Percentiles rank a stretch among this genome's conserved stretches.
Conservation (phyloP, 805 yeast species). For the Kluyveromyces nonfermentans region DNA sequence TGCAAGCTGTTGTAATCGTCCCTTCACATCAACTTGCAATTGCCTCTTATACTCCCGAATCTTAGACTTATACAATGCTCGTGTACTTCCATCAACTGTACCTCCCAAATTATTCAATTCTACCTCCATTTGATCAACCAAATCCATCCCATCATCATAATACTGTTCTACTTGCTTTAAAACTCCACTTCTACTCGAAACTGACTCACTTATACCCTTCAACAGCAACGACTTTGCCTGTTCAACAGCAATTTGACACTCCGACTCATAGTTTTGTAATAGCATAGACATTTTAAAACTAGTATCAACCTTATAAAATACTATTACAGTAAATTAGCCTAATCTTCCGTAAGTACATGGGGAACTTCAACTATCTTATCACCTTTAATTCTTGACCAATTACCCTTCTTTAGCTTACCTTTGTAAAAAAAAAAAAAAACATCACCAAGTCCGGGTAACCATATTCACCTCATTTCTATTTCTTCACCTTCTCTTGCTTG, state of each 20-base stretch:
- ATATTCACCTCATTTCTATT: not conserved
- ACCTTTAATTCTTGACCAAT: too few relatives aligned
- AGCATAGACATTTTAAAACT: conserved; percentile 17
- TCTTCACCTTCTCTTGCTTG: too few relatives aligned
- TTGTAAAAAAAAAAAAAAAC: not conserved
- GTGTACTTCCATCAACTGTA: conserved; percentile 25
- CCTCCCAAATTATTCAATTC: conserved; percentile 64
- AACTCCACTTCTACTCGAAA: conserved; percentile 18
- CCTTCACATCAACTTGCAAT: conserved; percentile 51
- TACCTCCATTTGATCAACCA: conserved; percentile 76
- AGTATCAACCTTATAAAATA: not conserved
- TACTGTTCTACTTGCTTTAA: conserved; percentile 23
- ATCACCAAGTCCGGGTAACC: not conserved
- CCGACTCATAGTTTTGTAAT: conserved; percentile 31
- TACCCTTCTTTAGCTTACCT: not conserved
- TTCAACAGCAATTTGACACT: conserved; percentile 27
- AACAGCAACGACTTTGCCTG: conserved; percentile 15
- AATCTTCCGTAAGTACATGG: too few relatives aligned
- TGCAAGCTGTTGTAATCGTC: conserved; percentile 42
- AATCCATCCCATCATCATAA: conserved; percentile 38
- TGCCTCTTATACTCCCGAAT: conserved; percentile 57
- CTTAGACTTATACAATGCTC: conserved; percentile 66
- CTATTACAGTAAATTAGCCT: not conserved
- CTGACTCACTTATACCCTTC: conserved; percentile 13
- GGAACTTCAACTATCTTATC: too few relatives aligned